Percentiles rank a stretch among this genome's conserved stretches.
Conservation (phyloP, 306 rosid genomes). For the Pyrus bretschneideri region DNA sequence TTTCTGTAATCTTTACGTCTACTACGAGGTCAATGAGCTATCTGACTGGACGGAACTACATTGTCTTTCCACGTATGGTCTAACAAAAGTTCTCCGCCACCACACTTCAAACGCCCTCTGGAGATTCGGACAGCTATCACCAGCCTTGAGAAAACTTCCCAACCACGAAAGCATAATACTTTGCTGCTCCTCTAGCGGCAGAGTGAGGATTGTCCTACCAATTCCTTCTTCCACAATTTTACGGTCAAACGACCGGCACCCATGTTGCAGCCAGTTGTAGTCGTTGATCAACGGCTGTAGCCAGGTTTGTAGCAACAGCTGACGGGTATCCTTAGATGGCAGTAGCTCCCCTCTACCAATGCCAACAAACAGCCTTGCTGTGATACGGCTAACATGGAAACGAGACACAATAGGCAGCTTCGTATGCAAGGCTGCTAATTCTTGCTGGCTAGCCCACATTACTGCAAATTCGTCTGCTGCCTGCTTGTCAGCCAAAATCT, state of each 20-base stretch:
- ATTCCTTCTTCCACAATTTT: constrained; percentile 92
- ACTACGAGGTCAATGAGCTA: constrained; percentile 31
- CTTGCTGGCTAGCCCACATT: constrained; percentile 79
- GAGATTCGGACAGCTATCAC: constrained; percentile 90
- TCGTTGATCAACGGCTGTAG: constrained; percentile 82
- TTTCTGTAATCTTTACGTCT: neutral
- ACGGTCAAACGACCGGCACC: constrained; percentile 73
- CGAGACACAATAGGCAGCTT: constrained; percentile 57
- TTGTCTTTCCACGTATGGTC: constrained; percentile 56
- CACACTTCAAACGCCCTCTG: constrained; percentile 90
- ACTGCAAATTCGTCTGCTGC: constrained; percentile 75
- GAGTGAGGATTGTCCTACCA: constrained; percentile 87
- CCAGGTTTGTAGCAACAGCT: constrained; percentile 67
- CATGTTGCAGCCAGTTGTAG: constrained; percentile 82
- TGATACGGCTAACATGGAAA: constrained; percentile 68
- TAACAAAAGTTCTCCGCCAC: constrained; percentile 89
- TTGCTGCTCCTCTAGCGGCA: constrained; percentile 86
- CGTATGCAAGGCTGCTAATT: constrained; percentile 58
- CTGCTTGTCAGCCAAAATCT: constrained; percentile 74
- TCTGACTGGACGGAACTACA: constrained; percentile 39
- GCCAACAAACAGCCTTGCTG: constrained; percentile 68
- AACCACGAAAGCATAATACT: constrained; percentile 84
- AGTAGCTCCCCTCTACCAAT: constrained; percentile 83
- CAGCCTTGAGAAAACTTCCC: constrained; percentile 70
- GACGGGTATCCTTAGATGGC: constrained; percentile 68